Base-by-base conservation (phyloP, 2,329 filamentous ascomycete species). In the Cryphonectria japonica region DNA sequence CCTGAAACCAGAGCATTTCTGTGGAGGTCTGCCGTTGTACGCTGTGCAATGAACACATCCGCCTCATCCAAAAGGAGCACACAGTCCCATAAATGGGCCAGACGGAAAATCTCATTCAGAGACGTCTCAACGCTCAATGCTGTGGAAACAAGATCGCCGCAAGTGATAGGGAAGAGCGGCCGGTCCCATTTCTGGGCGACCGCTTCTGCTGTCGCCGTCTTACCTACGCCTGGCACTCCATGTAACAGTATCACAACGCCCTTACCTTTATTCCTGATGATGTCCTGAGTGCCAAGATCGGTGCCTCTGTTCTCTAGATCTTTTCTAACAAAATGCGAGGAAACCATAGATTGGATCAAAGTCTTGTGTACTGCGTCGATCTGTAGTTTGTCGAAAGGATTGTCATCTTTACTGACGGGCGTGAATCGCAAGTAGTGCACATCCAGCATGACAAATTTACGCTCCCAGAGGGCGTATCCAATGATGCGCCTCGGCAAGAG, bases 1-100 rank as follows among this genome's bases (percentile, higher is more conserved):
- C 64, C 52, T 1, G 66, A 62, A 9, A 68, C 59, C 1, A 67
- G 46, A 9, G 65, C 65, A 22, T 67, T 67, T 74, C 77, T 80
- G 73, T 69, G 63, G 0, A 77, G 61, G 13, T 73, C 70, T 3
- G 63, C 54, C 6, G 68, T 71, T n/a, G 77, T 70, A 54, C 74
- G 69, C 14, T 60, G 61, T 46, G 75, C 71, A n/a, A 84, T 79
- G 74, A 84, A 84, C 16, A 83, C 80, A 22, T 84, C 83, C 0
- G 80, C 79, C 54, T 83, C 81, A 3, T 82, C 81, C 0, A 83
- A 72, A 1, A 83, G 74, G 0, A 85, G 73, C 0, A 84, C 79
- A 19, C 79, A 82, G 54, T 82, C 79, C 83, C 82, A 85, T 0
- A 68, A 69, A 6, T 72, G 68, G 0, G 77, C 79, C 5, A 79